Base-by-base conservation (phyloP, 345 rosid genomes). In the Bruguiera parviflora region DNA sequence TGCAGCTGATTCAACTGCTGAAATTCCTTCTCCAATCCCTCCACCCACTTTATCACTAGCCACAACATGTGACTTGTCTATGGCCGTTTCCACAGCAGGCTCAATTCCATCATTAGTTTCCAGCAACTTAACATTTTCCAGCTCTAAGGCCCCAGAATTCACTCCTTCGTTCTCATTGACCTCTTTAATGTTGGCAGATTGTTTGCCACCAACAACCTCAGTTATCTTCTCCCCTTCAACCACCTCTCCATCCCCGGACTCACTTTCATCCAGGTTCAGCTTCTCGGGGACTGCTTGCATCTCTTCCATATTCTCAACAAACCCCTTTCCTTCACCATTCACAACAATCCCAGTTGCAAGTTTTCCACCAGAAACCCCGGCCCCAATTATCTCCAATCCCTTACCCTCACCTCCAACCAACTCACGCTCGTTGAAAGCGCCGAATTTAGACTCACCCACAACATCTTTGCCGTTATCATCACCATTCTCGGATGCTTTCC, bases 311-410 rank as follows among this genome's bases (percentile, higher is more conserved):
- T 70, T 78, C 43, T 31, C 75, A 25, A 69, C 68, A 71, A 43
- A 69, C 35, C 77, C 79, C 51, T 77, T 71, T 56, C 74, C 89
- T 61, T n/a, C 83, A 68, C 39, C 65, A 73, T 43, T 82, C 61
- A 69, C 76, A 66, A 58, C 69, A 24, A 70, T 5, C 49, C 49
- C 77, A 43, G 47, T 66, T 20, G 73, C 87, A 74, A 70, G 18
- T 61, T 75, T 71, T 31, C 71, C 55, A 60, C 60, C 71, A 24
- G 47, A 35, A 58, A 49, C 81, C 66, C 27, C 73, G 8, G 33
- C 64, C 70, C 58, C 61, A 70, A 63, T 31, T 39, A 57, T 79
- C 55, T 69, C 65, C 15, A 63, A 58, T 31, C 75, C 82, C 33
- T 75, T 57, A 8, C 53, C 76, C 65, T 61, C 77, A 63, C 29